These are phyloP conservation scores for Geotrichum histeridarum DNA, from an alignment of 1,139 yeast species.

Conservation along the genomic window DNA sequence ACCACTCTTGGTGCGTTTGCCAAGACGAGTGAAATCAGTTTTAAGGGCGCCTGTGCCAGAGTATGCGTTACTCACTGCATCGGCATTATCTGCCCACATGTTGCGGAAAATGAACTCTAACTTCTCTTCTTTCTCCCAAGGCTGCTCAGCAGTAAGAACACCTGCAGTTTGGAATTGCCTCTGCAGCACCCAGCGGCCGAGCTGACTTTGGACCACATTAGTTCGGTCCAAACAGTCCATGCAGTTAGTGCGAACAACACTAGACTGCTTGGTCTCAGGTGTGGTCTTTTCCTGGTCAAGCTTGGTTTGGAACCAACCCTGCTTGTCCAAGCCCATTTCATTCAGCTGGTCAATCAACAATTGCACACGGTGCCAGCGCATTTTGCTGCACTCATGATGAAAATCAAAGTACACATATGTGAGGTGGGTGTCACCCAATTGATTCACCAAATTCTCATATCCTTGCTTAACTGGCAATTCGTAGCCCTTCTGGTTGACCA, in stretches of 20 bases:
- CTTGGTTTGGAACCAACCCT: constrained; percentile 50
- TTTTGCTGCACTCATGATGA: constrained; percentile 93
- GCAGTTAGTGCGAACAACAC: constrained; percentile 90
- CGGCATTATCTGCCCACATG: constrained; percentile 98
- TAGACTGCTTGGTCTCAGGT: constrained; percentile 48
- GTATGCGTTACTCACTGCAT: constrained; percentile 82
- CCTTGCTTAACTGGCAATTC: constrained; percentile 84
- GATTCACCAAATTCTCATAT: constrained; percentile 69
- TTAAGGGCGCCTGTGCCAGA: constrained; percentile 97
- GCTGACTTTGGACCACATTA: constrained; percentile 88
- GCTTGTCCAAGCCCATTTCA: constrained; percentile 57
- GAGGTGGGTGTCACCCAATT: constrained; percentile 52
- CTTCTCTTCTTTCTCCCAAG: constrained; percentile 45
- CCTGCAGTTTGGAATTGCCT: constrained; percentile 55
- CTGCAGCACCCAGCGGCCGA: constrained; percentile 85
- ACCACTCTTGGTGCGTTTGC: constrained; percentile 78
- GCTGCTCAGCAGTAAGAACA: constrained; percentile 32
- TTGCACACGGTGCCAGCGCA: constrained; percentile 90
- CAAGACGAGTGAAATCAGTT: constrained; percentile 93
- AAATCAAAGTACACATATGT: constrained; percentile 88
- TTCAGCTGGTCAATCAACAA: constrained; percentile 64
- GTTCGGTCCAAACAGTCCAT: constrained; percentile 99
- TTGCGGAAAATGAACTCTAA: constrained; percentile 73
- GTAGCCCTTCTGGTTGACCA: constrained; percentile 91
- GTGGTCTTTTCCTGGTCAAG: constrained; percentile 26